These are phyloP conservation scores for Tricholoma sp. DNA, from an alignment of 768 basidiomycete species.

Conservation along the genomic window DNA sequence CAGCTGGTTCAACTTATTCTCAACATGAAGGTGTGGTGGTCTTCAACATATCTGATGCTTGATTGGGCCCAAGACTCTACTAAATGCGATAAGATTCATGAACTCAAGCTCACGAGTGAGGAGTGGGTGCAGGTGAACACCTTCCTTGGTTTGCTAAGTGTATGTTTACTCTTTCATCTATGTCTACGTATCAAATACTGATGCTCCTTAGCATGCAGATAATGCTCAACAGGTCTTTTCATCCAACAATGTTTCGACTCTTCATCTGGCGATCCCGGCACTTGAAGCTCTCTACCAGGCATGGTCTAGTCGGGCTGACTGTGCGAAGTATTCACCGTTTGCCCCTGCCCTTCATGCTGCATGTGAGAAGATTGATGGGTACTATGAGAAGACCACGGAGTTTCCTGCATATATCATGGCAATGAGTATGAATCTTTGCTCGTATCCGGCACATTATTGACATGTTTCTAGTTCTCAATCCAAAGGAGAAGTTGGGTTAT, in stretches of 20 bases:
- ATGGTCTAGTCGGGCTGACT: slow-evolving; percentile 15
- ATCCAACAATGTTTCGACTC: slow-evolving; percentile 14
- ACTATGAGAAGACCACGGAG: slow-evolving; percentile 28
- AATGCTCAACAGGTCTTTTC: slow-evolving; percentile 12
- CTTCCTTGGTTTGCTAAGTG: background rate
- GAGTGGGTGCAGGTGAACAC: slow-evolving; percentile 1
- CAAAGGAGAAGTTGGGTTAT: slow-evolving; percentile 17
- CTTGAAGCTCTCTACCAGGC: slow-evolving; percentile 18
- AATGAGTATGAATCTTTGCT: slow-evolving; percentile 22
- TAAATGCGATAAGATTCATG: slow-evolving; percentile 19
- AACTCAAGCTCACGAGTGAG: slow-evolving; percentile 12
- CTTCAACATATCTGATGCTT: background rate
- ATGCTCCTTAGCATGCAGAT: slow-evolving; percentile 10
- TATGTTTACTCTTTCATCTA: slow-evolving; percentile 17
- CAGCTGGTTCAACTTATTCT: slow-evolving; percentile 2
- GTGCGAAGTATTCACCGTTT: slow-evolving; percentile 16
- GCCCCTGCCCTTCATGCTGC: slow-evolving; percentile 19
- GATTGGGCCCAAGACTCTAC: slow-evolving; percentile 5
- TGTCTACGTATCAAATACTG: background rate
- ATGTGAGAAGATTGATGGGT: slow-evolving; percentile 25
- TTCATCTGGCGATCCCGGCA: slow-evolving; percentile 18
- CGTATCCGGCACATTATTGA: background rate
- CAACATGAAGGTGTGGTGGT: background rate
- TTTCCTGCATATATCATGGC: slow-evolving; percentile 26
- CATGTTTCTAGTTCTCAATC: slow-evolving; percentile 19